Conservation (phyloP, 2,329 filamentous ascomycete genomes). For the Neonectria sp. region DNA sequence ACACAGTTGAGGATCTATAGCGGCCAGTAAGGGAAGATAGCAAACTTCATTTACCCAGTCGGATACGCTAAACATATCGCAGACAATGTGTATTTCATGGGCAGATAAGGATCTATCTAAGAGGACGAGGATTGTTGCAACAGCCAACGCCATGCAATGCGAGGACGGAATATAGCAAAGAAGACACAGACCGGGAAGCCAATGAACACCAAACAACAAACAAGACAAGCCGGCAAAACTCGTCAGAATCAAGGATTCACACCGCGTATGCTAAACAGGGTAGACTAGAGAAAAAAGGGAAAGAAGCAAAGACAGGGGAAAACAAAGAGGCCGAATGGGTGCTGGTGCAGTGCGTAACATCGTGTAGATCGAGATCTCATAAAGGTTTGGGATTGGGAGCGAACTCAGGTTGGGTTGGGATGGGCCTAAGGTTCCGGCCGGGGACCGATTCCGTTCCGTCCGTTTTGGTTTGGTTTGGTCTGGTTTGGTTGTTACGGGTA, state of each 20-base stretch:
- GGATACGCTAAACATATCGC: constrained; percentile 2
- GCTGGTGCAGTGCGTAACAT: constrained; percentile 20
- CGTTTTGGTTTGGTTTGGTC: not conserved
- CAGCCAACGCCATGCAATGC: constrained; percentile 41
- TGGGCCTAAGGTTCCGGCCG: not conserved
- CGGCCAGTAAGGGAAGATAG: not conserved
- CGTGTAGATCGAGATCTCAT: constrained; percentile 27
- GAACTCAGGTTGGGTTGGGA: constrained; percentile 4
- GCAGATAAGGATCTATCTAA: constrained; percentile 14
- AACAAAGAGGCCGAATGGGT: constrained; percentile 13
- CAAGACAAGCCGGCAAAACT: not conserved
- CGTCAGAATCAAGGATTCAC: not conserved
- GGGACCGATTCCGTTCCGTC: not conserved
- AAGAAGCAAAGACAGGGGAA: constrained; percentile 11
- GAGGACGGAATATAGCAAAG: not conserved
- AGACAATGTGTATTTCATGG: constrained; percentile 13
- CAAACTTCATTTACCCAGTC: not conserved
- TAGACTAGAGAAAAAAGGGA: not conserved
- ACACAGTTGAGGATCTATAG: not conserved
- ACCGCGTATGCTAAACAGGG: not conserved
- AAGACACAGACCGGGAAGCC: not conserved
- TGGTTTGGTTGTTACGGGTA: constrained; percentile 9
- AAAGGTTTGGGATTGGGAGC: constrained; percentile 6
- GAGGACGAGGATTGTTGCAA: constrained; percentile 2
- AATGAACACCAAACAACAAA: not conserved